Conservation (phyloP, 495 filamentous ascomycete genomes). For the Hypoxylon intermedium region DNA sequence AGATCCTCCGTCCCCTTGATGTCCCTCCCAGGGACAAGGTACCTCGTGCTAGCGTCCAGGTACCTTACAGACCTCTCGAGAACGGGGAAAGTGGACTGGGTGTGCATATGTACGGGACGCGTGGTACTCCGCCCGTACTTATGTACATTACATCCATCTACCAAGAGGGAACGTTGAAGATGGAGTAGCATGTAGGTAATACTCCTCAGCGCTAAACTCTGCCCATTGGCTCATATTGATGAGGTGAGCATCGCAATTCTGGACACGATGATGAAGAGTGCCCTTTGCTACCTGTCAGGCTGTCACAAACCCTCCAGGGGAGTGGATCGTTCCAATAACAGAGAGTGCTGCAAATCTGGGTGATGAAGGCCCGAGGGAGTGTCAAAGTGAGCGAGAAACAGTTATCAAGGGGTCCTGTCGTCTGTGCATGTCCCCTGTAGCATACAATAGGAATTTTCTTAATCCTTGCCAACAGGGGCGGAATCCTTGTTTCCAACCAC, state of each 20-base stretch:
- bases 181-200: constrained; percentile 19
- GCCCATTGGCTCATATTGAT: constrained; percentile 7
- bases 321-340: constrained; percentile 18
- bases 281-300: too few relatives aligned
- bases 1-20: constrained; percentile 26
- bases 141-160: constrained; percentile 25
- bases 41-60: constrained; percentile 11
- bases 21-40: constrained; percentile 22
- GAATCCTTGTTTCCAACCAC: constrained; percentile 35
- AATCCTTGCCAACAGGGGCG: constrained; percentile 25
- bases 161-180: not conserved
- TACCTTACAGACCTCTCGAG: constrained; percentile 17
- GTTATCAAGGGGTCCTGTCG: constrained; percentile 27
- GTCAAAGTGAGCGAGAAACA: constrained; percentile 24
- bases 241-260: not conserved
- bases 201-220: constrained; percentile 28
- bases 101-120: not conserved
- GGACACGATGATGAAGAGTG: not conserved
- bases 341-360: constrained; percentile 19
- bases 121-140: constrained; percentile 29
- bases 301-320: constrained; percentile 10
- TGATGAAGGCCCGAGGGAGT: constrained; percentile 23
- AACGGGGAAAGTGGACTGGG: constrained; percentile 24
- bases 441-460: constrained; percentile 32
- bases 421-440: constrained; percentile 18